Conservation (phyloP, 163 green algal species). For the Prototheca stagnorum region DNA sequence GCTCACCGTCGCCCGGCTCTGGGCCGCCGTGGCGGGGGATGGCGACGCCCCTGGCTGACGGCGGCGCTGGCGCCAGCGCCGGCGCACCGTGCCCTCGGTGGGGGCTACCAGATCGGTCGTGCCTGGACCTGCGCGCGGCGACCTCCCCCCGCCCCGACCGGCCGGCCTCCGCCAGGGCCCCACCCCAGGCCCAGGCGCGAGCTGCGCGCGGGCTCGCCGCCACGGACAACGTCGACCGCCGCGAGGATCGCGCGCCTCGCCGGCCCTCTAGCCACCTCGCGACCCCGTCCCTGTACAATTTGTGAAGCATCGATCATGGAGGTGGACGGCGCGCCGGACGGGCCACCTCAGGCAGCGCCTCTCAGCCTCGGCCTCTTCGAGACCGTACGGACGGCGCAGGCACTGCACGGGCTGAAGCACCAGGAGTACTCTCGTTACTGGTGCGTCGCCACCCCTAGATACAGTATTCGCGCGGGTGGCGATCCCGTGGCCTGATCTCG, state of each 20-base stretch:
- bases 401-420: constrained; percentile 69
- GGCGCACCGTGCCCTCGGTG: too few relatives aligned
- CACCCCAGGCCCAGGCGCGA: not conserved
- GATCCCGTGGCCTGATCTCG: not conserved
- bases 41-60: too few relatives aligned
- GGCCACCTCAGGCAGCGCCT: not conserved
- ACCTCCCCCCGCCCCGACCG: too few relatives aligned
- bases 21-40: too few relatives aligned
- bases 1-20: too few relatives aligned
- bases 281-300: not conserved
- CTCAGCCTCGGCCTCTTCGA: constrained; percentile 26
- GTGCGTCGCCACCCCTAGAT: constrained; percentile 4
- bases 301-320: not conserved
- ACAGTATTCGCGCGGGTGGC: not conserved
- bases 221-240: not conserved
- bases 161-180: too few relatives aligned
- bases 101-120: too few relatives aligned
- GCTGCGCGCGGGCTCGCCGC: not conserved
- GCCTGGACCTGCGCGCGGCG: too few relatives aligned
- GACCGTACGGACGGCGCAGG: constrained; percentile 44
- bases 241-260: not conserved
- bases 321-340: not conserved
- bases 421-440: constrained; percentile 75
- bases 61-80: too few relatives aligned
- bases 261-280: not conserved